Evolutionary conservation across 352 stramenopile genomes (phyloP).

Genomic region (Aphanomyces euteiches): DNA sequence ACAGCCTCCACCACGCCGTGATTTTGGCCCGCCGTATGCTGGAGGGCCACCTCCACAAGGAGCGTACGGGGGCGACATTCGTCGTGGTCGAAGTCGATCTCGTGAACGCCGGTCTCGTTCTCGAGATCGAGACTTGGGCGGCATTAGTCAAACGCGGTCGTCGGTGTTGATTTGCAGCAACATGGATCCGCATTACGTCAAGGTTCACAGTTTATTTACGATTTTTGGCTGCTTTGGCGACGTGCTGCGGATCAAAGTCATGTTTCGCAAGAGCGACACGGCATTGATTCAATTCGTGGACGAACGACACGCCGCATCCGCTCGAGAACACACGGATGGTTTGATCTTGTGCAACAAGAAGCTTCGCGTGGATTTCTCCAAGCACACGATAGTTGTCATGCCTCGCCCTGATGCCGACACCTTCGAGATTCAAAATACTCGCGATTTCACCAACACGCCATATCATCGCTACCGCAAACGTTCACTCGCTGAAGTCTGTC

Average conservation of each 20-base stretch:
- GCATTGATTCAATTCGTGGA: conserved; percentile 75
- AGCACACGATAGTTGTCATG: conserved; percentile 78
- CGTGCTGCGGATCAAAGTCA: conserved; percentile 80
- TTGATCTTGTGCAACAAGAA: conserved; percentile 74
- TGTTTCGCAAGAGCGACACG: conserved; percentile 82
- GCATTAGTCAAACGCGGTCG: conserved; percentile 36
- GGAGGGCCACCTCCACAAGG: not conserved
- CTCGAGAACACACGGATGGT: conserved; percentile 71
- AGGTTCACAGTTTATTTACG: conserved; percentile 62
- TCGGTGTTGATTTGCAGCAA: conserved; percentile 80
- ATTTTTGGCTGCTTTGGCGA: conserved; percentile 83
- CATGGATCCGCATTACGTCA: conserved; percentile 61
- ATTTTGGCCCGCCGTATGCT: not conserved
- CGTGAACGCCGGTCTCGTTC: conserved; percentile 3
- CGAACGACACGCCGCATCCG: conserved; percentile 68
- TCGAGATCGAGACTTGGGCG: not conserved
- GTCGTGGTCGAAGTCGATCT: not conserved
- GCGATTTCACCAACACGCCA: conserved; percentile 68
- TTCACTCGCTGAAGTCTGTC: conserved; percentile 55
- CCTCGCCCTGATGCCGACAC: conserved; percentile 68
- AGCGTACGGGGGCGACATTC: not conserved
- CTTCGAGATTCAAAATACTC: conserved; percentile 81
- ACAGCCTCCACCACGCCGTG: not conserved
- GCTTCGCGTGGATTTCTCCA: conserved; percentile 78
- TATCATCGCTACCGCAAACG: conserved; percentile 74